phyloP scores from a whole-genome alignment of 2,329 filamentous ascomycete species.

The Huntiella moniliformis region DNA sequence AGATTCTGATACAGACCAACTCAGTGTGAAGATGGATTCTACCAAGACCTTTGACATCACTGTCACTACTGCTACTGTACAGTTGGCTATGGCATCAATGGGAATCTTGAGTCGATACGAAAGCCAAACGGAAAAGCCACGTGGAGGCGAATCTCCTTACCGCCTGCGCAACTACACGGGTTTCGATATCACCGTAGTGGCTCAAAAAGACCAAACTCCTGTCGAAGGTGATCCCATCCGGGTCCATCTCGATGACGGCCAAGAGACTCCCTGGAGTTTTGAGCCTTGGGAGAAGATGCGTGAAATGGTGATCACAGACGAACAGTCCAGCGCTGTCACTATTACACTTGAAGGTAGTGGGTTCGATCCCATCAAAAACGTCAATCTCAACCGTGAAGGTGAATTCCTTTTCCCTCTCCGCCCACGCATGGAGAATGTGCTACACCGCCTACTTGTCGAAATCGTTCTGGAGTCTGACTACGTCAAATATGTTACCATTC shows the following conservation, averaged over 20 bases:
- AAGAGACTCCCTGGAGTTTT: conserved; percentile 89
- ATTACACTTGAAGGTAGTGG: conserved; percentile 81
- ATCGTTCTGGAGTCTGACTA: conserved; percentile 84
- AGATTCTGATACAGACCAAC: conserved; percentile 51
- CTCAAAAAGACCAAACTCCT: conserved; percentile 29
- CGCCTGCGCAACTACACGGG: conserved; percentile 89
- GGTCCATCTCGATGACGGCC: conserved; percentile 65
- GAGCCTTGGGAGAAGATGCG: conserved; percentile 94
- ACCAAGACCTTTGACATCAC: conserved; percentile 84
- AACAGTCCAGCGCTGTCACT: conserved; percentile 57
- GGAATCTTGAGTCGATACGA: conserved; percentile 76
- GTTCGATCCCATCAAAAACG: conserved; percentile 76
- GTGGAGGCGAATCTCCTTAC: conserved; percentile 81
- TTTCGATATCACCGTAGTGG: conserved; percentile 67
- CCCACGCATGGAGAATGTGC: conserved; percentile 65
- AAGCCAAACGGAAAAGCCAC: conserved; percentile 73
- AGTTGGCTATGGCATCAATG: conserved; percentile 78
- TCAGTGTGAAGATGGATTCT: conserved; percentile 73
- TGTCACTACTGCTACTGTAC: conserved; percentile 82
- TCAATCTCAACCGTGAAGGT: conserved; percentile 84
- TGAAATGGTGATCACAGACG: conserved; percentile 76
- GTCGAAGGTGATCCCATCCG: conserved; percentile 30
- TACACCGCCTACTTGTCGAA: conserved; percentile 83
- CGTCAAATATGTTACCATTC: conserved; percentile 91
- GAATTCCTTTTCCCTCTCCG: conserved; percentile 78